Evolutionary conservation across 352 stramenopile genomes (phyloP), one percentile per base, ranked within the genome.

Genomic region (Phytophthora kernoviae): DNA sequence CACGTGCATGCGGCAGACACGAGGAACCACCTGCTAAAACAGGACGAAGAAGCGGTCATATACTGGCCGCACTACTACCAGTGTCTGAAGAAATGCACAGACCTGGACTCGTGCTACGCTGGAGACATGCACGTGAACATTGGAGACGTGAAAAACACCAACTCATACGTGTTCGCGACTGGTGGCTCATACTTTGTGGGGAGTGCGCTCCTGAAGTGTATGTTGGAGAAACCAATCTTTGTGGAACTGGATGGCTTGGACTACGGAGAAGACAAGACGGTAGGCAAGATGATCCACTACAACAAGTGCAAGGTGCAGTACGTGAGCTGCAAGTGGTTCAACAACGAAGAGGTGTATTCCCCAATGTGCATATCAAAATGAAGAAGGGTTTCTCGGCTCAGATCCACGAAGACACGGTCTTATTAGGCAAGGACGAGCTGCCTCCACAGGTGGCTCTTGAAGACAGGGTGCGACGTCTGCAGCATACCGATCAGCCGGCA

Each of bases 251-350:
- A 86, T 18, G 82, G 82, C 4, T 73, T 91, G 18, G 82, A 91
- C 63, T 88, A 75, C 53, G 82, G 82, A 21, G 82, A 91, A 43
- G 82, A 91, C 68, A 91, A 91, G 65, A 91, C 75, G 8, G 70
- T 91, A 41, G 82, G 82, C 49, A 91, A 91, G 68, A 91, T 91
- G 82, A 82, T 91, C 65, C 81, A 90, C 63, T 91, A 82, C 65
- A 91, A 90, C 62, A 79, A 73, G 34, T 91, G 82, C 60, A 62
- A 80, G 22, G 82, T 88, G 27, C 76, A 91, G 73, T 89, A 89
- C 61, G 80, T 91, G 60, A 91, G 80, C 68, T 91, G 82, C 75
- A 91, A 91, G 70, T 91, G 82, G 82, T 90, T 91, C 65, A 91
- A 91, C 66, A 91, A 91, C 63, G 78, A 87, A 45, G 82, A 91